A percentile compares a stretch with the other conserved stretches of the same genome.
Evolutionary conservation across 1,139 yeast genomes (phyloP).

Genomic region (Diutina rugosa): DNA sequence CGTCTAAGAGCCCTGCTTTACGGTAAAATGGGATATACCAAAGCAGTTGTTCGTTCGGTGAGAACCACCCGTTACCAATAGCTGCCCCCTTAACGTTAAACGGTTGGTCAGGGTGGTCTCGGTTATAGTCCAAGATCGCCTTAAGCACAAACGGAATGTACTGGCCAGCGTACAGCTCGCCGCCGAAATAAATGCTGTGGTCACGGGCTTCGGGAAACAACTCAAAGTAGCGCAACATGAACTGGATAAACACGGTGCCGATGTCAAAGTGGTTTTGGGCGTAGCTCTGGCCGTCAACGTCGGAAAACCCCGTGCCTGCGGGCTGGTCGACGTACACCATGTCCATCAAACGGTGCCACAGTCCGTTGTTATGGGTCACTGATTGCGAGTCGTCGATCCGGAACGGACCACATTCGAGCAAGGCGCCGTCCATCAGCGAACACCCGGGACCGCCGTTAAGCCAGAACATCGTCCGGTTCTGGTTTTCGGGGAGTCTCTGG

Average conservation of each 20-base stretch:
- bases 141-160: constrained; percentile 82
- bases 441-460: constrained; percentile 97
- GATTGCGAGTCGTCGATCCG: constrained; percentile 37
- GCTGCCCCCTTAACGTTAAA: constrained; percentile 53
- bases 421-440: constrained; percentile 94
- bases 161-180: constrained; percentile 97
- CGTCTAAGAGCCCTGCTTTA: constrained; percentile 41
- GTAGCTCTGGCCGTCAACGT: constrained; percentile 28
- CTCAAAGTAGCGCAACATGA: constrained; percentile 53
- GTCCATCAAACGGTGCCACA: constrained; percentile 79
- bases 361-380: constrained; percentile 49
- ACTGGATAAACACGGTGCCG: constrained; percentile 47
- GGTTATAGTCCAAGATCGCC: constrained; percentile 39
- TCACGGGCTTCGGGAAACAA: constrained; percentile 61
- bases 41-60: constrained; percentile 73
- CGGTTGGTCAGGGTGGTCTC: constrained; percentile 7
- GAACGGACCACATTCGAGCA: constrained; percentile 88
- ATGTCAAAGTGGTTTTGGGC: constrained; percentile 48
- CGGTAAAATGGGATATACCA: constrained; percentile 68
- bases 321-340: constrained; percentile 90
- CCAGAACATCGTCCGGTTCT: constrained; percentile 56
- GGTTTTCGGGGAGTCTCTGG: not conserved
- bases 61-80: constrained; percentile 96
- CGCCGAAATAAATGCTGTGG: constrained; percentile 69
- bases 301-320: constrained; percentile 84